Base-by-base conservation (phyloP, 2,329 filamentous ascomycete genomes). In the Bipolaris zeicola region DNA sequence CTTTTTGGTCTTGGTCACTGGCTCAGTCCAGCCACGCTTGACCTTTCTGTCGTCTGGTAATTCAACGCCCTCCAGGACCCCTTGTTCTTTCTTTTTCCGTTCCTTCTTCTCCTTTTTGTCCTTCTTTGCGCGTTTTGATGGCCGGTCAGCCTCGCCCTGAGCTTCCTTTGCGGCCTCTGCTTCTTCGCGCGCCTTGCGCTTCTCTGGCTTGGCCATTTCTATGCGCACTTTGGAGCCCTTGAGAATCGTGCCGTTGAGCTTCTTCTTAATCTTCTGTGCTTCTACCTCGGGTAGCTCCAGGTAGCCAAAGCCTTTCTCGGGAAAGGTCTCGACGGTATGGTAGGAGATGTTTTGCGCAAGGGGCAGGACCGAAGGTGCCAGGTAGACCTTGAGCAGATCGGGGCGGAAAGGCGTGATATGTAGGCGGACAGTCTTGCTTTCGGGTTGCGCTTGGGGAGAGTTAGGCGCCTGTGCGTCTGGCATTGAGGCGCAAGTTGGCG, bases 241-340 rank as follows among this genome's bases (percentile, higher is more conserved):
- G 54, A 99, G 79, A 22, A 91, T 89, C 1, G 89, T 85, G 31
- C 94, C 94, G 80, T 96, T 90, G 47, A 98, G 83, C 79, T 95
- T 98, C 79, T 89, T 94, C 79, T 88, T 92, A 51, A 98, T 78
- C 76, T 92, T 96, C n/a, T 94, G 89, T 8, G 94, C 95, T 63
- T 96, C 92, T 77, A 86, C 85, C 3, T 75, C 78, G 0, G 93
- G 93, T 36, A 99, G 78, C 44, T 96, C 92, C 57, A 98, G 82
- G 78, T 90, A 99, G 53, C 94, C 95, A 86, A 92, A 99, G 50
- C 86, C 88, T 72, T 87, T 89, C 64, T 99, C 95, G 13, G 94
- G 94, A 62, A 96, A 96, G 0, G 93, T 93, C 71, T 92, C 85
- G 64, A 97, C 79, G 5, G 82, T 81, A 77, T 98, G 94, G 78